Evolutionary conservation across 495 filamentous ascomycete genomes (phyloP), one percentile per base, ranked within the genome.

Genomic region (Haplographium delicatum): DNA sequence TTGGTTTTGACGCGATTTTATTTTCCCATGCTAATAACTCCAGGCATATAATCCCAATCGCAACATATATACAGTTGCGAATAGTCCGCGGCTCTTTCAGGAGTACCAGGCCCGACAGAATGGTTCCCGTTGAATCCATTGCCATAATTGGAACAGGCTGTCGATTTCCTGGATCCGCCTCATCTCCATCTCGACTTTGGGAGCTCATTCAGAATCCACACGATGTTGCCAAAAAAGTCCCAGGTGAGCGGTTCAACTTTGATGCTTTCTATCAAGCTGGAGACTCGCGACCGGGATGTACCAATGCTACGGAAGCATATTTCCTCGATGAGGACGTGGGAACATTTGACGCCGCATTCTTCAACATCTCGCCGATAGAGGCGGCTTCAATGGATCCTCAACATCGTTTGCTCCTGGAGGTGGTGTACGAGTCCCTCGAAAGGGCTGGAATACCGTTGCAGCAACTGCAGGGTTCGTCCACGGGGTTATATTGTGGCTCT

Each of bases 121-220:
- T n/a, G n/a, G n/a, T n/a, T n/a, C n/a, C n/a, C n/a, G n/a, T n/a
- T 39, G 54, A 60, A 19, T 80, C 82, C 5, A 81, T 83, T 43
- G 81, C 80, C 16, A 71, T 84, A 30, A 64, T 84, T 44, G 79
- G 81, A 25, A 72, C 81, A 62, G 73, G 71, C 20, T 83, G 76
- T 47, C 73, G 79, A 23, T 81, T 86, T 52, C 79, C 82, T 8
- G 80, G 73, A 5, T 71, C 72, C 44, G 71, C 74, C 28, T 69
- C 66, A 33, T 72, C 59, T 50, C 71, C 75, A 13, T 68, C 70
- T 20, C 71, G 65, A 38, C 69, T 85, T 42, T 86, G 81, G 81
- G 60, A 83, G 24, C 70, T 85, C 51, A 55, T 80, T 22, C 16
- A 11, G 1, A 43, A 48, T 1, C 53, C 53, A 15, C 23, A 35